A percentile compares a stretch with the other conserved stretches of the same genome.
phyloP scores from a whole-genome alignment of 208 protist genomes.

The Wallacemonas collosoma region DNA sequence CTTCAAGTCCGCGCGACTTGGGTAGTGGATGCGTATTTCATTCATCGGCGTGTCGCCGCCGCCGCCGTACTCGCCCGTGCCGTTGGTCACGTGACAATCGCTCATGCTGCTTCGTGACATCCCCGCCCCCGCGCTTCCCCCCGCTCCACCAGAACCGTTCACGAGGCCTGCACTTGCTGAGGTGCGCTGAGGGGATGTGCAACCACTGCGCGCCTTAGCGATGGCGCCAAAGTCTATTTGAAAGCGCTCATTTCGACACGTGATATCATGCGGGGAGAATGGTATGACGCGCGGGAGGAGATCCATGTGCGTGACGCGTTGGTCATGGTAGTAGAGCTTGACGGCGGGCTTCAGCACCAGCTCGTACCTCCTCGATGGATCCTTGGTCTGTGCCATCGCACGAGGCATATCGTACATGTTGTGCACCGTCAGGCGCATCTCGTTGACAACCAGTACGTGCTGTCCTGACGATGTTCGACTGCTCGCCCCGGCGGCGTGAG shows the following conservation, averaged over 20 bases:
- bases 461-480: neutral
- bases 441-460: conserved; percentile 18
- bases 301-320: conserved; percentile 42
- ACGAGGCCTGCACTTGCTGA: conserved; percentile 23
- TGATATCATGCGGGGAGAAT: conserved; percentile 49
- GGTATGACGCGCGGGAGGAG: conserved; percentile 42
- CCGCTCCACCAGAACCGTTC: conserved; percentile 20
- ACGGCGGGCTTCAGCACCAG: conserved; percentile 54
- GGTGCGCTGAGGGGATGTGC: conserved; percentile 16
- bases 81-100: neutral
- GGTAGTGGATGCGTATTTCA: conserved; percentile 52
- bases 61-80: conserved; percentile 19
- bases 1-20: conserved; percentile 49
- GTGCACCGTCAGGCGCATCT: conserved; percentile 52
- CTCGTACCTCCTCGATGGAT: conserved; percentile 39
- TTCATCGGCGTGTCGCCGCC: conserved; percentile 23
- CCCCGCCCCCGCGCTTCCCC: conserved; percentile 5
- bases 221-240: conserved; percentile 53
- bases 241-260: conserved; percentile 44
- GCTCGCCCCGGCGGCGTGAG: neutral
- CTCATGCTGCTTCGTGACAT: conserved; percentile 1
- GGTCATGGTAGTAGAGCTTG: conserved; percentile 58
- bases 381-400: conserved; percentile 49
- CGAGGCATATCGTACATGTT: conserved; percentile 63
- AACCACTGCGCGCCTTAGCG: conserved; percentile 13